These are phyloP conservation scores for Symbiodinium pilosum DNA, from an alignment of 73 alveolate species.

Conservation along the genomic window DNA sequence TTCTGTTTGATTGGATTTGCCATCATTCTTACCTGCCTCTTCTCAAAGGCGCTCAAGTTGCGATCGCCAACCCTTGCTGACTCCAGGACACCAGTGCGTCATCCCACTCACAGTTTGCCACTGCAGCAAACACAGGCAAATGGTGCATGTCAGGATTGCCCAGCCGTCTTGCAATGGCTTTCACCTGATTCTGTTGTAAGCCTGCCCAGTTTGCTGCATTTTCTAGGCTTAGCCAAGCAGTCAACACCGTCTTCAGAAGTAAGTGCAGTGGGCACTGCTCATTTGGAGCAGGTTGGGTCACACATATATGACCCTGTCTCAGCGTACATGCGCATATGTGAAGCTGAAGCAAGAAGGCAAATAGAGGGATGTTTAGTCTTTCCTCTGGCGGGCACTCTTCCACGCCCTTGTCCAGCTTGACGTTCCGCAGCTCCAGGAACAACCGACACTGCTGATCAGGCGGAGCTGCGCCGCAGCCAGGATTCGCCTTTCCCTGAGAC, in stretches of 20 bases:
- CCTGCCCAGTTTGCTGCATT: slow-evolving; percentile 15
- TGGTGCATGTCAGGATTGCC: neutral
- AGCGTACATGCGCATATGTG: no score
- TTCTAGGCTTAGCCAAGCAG: neutral
- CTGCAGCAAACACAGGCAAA: neutral
- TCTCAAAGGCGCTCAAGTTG: neutral
- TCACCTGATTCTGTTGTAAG: neutral
- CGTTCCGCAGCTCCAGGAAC: no score
- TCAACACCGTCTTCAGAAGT: no score
- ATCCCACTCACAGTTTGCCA: neutral
- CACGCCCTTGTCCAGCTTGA: no score
- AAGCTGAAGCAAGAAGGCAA: no score
- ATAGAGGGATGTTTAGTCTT: no score
- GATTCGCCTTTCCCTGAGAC: neutral
- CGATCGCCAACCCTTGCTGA: neutral
- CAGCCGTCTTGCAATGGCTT: neutral
- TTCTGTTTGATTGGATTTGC: neutral
- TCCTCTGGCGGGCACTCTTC: no score
- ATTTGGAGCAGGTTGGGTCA: no score
- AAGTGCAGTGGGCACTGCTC: no score
- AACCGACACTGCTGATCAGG: no score
- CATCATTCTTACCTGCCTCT: neutral
- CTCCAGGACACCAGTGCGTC: neutral
- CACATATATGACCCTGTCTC: no score
- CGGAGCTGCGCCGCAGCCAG: neutral